Evolutionary conservation across 2,329 filamentous ascomycete species (phyloP).

Genomic region (Claviceps lovelessii): DNA sequence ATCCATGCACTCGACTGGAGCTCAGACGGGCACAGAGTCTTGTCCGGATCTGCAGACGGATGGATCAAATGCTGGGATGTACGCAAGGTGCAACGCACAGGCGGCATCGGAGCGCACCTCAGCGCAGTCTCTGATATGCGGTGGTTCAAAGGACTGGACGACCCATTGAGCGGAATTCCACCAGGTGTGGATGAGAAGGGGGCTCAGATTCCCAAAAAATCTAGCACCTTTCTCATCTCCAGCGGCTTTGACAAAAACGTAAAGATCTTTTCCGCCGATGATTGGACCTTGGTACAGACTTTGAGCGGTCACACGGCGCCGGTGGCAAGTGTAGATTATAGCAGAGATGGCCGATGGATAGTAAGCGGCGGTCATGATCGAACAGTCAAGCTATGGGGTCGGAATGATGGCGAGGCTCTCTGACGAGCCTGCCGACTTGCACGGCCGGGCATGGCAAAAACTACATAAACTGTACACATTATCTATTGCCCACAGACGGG

Average conservation of each 20-base stretch:
- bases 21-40: conserved; percentile 74
- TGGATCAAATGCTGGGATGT: conserved; percentile 99
- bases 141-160: conserved; percentile 84
- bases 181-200: conserved; percentile 51
- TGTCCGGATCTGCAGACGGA: conserved; percentile 86
- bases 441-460: not conserved
- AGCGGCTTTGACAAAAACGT: conserved; percentile 90
- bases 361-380: conserved; percentile 87
- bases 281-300: conserved; percentile 82
- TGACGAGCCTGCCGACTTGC: conserved; percentile 13
- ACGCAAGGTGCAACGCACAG: conserved; percentile 69
- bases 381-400: conserved; percentile 90
- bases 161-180: conserved; percentile 46
- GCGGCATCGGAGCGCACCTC: conserved; percentile 78
- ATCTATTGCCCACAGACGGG: not conserved
- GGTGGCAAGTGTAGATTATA: conserved; percentile 81
- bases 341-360: conserved; percentile 77
- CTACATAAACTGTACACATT: not conserved
- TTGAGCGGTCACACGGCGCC: conserved; percentile 84
- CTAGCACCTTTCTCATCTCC: conserved; percentile 81
- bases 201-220: conserved; percentile 60
- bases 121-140: conserved; percentile 84
- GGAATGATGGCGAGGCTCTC: conserved; percentile 54
- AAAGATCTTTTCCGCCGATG: conserved; percentile 90
- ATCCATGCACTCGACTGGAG: conserved; percentile 92